These are phyloP conservation scores for Trichosporon sp. DNA, from an alignment of 1,284 basidiomycete genomes.

Conservation along the genomic window DNA sequence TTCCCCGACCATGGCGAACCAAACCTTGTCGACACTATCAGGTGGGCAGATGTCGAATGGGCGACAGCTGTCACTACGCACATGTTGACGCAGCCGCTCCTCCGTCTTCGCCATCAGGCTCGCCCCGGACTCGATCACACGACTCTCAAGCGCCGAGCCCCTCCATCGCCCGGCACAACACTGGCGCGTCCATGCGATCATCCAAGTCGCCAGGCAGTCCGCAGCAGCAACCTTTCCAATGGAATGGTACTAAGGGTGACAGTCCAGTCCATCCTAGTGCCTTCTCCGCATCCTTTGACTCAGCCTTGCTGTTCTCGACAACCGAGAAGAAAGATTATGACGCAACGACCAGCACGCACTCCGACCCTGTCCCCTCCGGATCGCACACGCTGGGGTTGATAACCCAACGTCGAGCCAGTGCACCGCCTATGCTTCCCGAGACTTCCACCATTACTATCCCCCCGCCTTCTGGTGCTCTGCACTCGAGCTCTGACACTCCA, in stretches of 20 bases:
- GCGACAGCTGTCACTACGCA: slow-evolving; percentile 45
- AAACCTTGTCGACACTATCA: slow-evolving; percentile 43
- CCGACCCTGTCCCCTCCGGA: background rate
- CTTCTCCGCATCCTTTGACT: background rate
- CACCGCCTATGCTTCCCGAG: background rate
- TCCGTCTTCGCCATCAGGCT: background rate
- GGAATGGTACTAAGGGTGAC: background rate
- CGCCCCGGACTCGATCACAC: background rate
- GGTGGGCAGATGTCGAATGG: slow-evolving; percentile 35
- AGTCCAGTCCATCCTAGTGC: background rate
- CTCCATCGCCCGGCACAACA: background rate
- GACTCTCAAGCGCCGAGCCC: background rate
- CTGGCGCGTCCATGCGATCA: background rate
- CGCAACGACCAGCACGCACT: background rate
- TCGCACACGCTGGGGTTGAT: background rate
- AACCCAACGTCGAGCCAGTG: background rate
- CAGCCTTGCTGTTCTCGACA: background rate
- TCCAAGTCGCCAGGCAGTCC: background rate
- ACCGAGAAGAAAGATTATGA: background rate
- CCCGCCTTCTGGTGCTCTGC: background rate
- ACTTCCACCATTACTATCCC: background rate
- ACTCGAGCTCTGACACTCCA: background rate
- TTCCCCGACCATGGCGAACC: slow-evolving; percentile 42
- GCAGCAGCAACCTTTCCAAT: background rate
- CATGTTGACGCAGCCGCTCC: slow-evolving; percentile 29